Evolutionary conservation across 441 rosid species (phyloP).

Genomic region (Populus hybrid): DNA sequence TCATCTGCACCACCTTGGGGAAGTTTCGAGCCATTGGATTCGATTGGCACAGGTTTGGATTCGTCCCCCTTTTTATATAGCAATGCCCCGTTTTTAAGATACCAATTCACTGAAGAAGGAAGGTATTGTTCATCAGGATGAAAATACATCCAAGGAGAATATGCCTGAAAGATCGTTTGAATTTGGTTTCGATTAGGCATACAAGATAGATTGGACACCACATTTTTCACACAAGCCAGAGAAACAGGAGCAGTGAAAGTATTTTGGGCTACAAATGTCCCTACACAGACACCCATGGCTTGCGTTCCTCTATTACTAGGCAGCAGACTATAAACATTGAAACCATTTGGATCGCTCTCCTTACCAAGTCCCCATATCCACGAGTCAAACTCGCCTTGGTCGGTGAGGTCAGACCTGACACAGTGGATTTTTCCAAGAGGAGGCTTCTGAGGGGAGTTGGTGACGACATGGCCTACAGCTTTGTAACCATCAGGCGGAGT

Average conservation of each 20-base stretch:
- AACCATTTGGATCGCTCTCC: constrained; percentile 23
- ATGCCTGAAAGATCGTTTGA: constrained; percentile 39
- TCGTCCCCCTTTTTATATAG: constrained; percentile 62
- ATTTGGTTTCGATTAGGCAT: constrained; percentile 67
- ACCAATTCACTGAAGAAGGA: constrained; percentile 75
- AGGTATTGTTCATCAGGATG: constrained; percentile 76
- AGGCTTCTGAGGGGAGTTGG: no score
- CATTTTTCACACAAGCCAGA: constrained; percentile 62
- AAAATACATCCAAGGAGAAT: constrained; percentile 63
- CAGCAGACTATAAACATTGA: constrained; percentile 36
- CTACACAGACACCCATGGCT: constrained; percentile 50
- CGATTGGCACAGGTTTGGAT: constrained; percentile 47
- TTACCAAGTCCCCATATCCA: constrained; percentile 59
- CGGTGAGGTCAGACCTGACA: constrained; percentile 68
- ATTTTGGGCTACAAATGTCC: constrained; percentile 52
- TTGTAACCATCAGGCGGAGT: constrained; percentile 61
- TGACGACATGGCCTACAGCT: constrained; percentile 59
- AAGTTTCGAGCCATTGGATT: constrained; percentile 64
- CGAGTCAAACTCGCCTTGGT: constrained; percentile 43
- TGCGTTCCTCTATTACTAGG: constrained; percentile 48
- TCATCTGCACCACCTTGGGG: constrained; percentile 78
- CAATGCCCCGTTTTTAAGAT: constrained; percentile 61
- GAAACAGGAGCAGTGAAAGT: constrained; percentile 12
- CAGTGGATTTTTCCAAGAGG: constrained; percentile 58
- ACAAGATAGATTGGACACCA: constrained; percentile 30